Conservation (phyloP, 768 basidiomycete species). For the Lentinula lateritia region DNA sequence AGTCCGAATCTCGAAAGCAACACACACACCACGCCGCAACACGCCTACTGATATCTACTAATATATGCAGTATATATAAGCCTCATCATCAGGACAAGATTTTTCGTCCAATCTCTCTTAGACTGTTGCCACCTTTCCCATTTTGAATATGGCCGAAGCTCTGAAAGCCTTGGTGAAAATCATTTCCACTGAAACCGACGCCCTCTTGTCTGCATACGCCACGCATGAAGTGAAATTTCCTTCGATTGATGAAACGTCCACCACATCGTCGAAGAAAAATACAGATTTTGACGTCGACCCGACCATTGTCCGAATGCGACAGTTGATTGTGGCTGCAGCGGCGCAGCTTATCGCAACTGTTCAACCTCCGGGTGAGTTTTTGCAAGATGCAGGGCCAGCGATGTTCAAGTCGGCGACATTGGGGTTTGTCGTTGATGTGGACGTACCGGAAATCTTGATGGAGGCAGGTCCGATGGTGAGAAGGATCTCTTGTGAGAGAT, state of each 20-base stretch:
- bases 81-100: too few species aligned
- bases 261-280: too few species aligned
- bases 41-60: too few species aligned
- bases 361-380: conserved; percentile 4
- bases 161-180: not conserved
- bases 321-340: conserved; percentile 20
- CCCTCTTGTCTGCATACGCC: not conserved
- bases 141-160: not conserved
- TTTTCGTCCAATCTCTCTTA: too few species aligned
- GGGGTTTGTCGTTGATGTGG: conserved; percentile 13
- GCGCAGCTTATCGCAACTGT: conserved; percentile 18
- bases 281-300: conserved; percentile 7
- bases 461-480: conserved; percentile 18
- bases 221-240: not conserved
- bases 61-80: too few species aligned
- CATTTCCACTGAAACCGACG: not conserved
- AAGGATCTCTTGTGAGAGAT: not conserved
- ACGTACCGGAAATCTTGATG: conserved; percentile 20
- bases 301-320: conserved; percentile 9
- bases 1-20: too few species aligned
- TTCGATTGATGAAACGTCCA: not conserved
- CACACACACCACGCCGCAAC: too few species aligned
- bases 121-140: too few species aligned
- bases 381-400: conserved; percentile 4
- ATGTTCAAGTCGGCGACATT: conserved; percentile 2